Base-by-base conservation (phyloP, 1,284 basidiomycete genomes). In the Bondarzewia mesenterica region DNA sequence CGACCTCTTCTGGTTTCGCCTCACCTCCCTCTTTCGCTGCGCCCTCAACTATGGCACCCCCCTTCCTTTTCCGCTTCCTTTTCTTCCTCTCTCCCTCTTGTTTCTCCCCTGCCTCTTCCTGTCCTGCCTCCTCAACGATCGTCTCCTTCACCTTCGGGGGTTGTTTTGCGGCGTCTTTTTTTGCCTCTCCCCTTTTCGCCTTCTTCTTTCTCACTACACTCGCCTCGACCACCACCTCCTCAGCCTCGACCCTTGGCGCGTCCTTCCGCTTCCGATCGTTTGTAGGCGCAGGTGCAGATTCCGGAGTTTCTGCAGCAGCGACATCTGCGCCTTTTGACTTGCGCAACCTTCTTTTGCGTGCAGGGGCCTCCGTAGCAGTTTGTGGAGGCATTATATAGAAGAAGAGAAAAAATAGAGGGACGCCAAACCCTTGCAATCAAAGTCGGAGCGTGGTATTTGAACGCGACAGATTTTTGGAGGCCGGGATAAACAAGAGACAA, bases 91-190 rank as follows among this genome's bases (percentile, higher is more conserved):
- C 27, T 16, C 38, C 44, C 16, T 12, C 23, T 43, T 49, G 27
- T 21, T 51, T 42, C 42, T 42, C 42, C 44, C 47, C 45, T 42
- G 53, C 53, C 37, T 59, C 57, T 32, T 57, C 52, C 27, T 44
- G 47, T 18, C 21, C 42, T 35, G 52, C 53, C 14, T 52, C 56
- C 10, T 46, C 55, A 12, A 49, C 53, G 16, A 41, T 53, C 14
- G 5, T 23, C 8, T 18, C 15, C 5, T 21, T 25, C 8, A 25
- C 42, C 42, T 43, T 25, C 26, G 52, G 53, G 29, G 54, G 50
- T 14, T 53, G 46, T 47, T 32, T n/a, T n/a, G 10, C 5, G 6
- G n/a, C 29, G 12, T 10, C 29, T n/a, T n/a, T n/a, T 32, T 32
- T 32, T 32, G n/a, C 16, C 2, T 41, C 39, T 15, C 7, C 42